Conservation (phyloP, 257 asterid genomes). For the Petunia axillaris region DNA sequence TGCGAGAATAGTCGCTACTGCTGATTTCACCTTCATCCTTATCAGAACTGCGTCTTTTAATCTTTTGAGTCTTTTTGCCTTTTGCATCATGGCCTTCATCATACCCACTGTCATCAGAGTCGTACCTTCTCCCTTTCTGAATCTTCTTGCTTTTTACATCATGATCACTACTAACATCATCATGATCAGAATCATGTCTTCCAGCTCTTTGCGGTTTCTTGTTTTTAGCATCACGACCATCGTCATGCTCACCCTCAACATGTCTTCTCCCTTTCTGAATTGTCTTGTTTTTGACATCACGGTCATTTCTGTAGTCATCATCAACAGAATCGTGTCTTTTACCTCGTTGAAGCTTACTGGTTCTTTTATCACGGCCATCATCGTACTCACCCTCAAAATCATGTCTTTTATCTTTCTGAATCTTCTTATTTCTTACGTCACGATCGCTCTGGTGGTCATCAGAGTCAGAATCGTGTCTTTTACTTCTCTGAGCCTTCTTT, state of each 20-base stretch:
- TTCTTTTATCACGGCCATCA: constrained; percentile 31
- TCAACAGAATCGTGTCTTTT: constrained; percentile 39
- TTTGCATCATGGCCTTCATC: neutral
- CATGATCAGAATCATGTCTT: constrained; percentile 32
- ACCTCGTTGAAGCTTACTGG: neutral
- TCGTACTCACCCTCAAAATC: constrained; percentile 32
- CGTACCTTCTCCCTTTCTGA: neutral
- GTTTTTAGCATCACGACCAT: constrained; percentile 4
- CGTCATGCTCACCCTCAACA: constrained; percentile 28
- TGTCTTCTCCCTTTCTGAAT: constrained; percentile 25
- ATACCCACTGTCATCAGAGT: neutral
- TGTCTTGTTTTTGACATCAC: constrained; percentile 21
- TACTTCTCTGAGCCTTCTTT: neutral
- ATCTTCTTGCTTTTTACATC: neutral
- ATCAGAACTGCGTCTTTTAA: neutral
- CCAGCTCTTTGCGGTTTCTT: constrained; percentile 25
- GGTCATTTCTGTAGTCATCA: constrained; percentile 16
- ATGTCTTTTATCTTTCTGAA: neutral
- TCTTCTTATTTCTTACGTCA: neutral
- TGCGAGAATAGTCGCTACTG: neutral
- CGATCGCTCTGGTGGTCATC: constrained; percentile 21
- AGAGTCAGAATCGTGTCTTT: constrained; percentile 33
- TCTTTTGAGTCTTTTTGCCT: neutral
- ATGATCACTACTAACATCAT: constrained; percentile 23
- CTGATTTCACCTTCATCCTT: constrained; percentile 19